phyloP scores from a whole-genome alignment of 441 rosid genomes.

The Capsella rubella region DNA sequence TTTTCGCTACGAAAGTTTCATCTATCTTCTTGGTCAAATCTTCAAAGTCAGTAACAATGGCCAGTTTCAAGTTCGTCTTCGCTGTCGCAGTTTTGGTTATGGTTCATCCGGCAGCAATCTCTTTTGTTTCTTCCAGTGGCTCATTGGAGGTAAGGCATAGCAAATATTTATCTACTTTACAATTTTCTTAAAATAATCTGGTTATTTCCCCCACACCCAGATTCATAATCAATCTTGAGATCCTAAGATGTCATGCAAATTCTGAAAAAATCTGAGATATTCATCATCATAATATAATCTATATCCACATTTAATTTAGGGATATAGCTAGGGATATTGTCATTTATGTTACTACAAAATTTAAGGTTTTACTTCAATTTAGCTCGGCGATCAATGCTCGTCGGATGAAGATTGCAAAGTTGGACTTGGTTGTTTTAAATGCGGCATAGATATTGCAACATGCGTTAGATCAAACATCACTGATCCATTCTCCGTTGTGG shows the following conservation, averaged over 20 bases:
- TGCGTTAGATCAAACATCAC: constrained; percentile 69
- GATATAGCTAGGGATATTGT: neutral
- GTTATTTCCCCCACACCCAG: neutral
- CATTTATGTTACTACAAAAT: constrained; percentile 11
- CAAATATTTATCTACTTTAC: neutral
- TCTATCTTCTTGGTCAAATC: constrained; percentile 12
- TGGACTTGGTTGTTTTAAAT: constrained; percentile 71
- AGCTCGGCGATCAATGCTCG: constrained; percentile 55
- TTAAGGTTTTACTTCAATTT: constrained; percentile 20
- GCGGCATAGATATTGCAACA: constrained; percentile 61
- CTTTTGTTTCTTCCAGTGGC: constrained; percentile 18
- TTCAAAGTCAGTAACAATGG: constrained; percentile 30
- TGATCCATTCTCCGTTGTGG: constrained; percentile 73
- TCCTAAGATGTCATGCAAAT: constrained; percentile 10
- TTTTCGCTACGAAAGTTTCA: neutral
- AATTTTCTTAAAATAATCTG: neutral
- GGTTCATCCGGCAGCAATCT: constrained; percentile 20
- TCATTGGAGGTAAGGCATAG: constrained; percentile 32
- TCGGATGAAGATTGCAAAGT: constrained; percentile 65
- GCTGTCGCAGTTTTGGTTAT: constrained; percentile 11
- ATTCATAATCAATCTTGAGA: constrained; percentile 12
- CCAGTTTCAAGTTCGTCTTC: constrained; percentile 19
- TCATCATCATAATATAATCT: neutral
- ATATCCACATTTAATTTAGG: neutral
- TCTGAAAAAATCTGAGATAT: neutral